Evolutionary conservation across 176 grass and related monocot species (phyloP), one percentile per base, ranked within the genome.

Genomic region (Eragrostis curvula): DNA sequence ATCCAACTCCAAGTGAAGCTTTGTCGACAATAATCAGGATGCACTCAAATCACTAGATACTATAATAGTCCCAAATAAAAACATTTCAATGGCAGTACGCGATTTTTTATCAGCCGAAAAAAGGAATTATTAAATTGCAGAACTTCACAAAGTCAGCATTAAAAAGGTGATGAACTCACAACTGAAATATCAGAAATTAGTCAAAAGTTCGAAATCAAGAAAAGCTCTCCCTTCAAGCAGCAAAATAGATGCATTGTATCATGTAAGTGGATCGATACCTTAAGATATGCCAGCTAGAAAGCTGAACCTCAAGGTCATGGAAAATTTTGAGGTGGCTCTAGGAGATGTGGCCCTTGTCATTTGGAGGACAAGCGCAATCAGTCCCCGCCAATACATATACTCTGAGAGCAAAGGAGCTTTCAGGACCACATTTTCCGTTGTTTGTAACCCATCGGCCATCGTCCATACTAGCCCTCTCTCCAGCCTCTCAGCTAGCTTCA

Each of bases 391-490:
- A 70, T 76, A 70, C 55, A 74, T 64, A 71, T 76, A 49, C 56
- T 81, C 40, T 66, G 78, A 70, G 21, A 79, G 12, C 47, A 59
- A 66, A 71, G 65, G 83, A 81, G 88, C 78, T 89, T 85, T 89
- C 83, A 82, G 78, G 88, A 89, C 88, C 83, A 89, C 88, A 66
- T 16, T 51, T 81, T 76, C 39, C 66, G 49, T 52, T 75, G 30
- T 71, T 18, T 45, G n/a, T 69, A 36, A 36, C 32, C 32, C 32
- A 67, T 67, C 48, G 24, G 25, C 87, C 63, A 85, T 76, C 32
- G 20, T 60, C 45, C 36, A 58, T 66, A 7, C 44, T 79, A 41
- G 51, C 69, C 75, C 70, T 55, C 61, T 47, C 44, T 44, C 46
- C 25, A 41, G 63, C 30, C 68, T 87, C 71, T 74, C 30, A n/a